Evolutionary conservation across 1,284 basidiomycete species (phyloP).

Genomic region (Moniliella sp.): DNA sequence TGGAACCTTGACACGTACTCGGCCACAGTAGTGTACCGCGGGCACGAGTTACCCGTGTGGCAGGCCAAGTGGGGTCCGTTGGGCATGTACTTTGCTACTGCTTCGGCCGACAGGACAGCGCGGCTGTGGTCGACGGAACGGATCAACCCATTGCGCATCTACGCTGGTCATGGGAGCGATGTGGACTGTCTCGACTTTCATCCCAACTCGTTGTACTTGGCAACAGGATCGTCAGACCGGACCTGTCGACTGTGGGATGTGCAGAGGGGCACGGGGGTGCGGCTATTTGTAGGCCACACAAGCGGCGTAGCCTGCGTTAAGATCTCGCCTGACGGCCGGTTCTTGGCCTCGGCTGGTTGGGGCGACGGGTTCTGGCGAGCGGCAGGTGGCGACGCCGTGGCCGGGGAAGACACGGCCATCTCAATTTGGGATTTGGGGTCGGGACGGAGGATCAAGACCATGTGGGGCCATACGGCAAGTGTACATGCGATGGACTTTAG

Average conservation of each 20-base stretch:
- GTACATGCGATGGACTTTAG: no score
- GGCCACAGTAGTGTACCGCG: constrained; percentile 77
- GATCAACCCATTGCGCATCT: constrained; percentile 64
- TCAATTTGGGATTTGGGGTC: constrained; percentile 89
- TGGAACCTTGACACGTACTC: constrained; percentile 91
- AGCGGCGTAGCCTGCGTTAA: constrained; percentile 68
- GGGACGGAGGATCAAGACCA: constrained; percentile 79
- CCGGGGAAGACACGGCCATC: constrained; percentile 63
- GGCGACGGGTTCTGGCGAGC: constrained; percentile 10
- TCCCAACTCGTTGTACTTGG: constrained; percentile 87
- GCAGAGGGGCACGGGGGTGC: constrained; percentile 75
- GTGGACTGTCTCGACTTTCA: constrained; percentile 96
- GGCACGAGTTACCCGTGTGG: constrained; percentile 94
- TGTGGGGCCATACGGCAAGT: no score
- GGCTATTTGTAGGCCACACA: constrained; percentile 86
- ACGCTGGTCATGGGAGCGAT: constrained; percentile 85
- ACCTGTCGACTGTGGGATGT: constrained; percentile 93
- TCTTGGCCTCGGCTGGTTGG: constrained; percentile 55
- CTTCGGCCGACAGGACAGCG: constrained; percentile 76
- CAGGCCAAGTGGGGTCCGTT: constrained; percentile 93
- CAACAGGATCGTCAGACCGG: constrained; percentile 85
- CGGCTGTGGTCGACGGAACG: constrained; percentile 88
- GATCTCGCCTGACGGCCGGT: constrained; percentile 76
- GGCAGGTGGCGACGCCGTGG: constrained; percentile 1
- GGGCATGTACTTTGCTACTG: constrained; percentile 94